Base-by-base conservation (phyloP, 306 rosid genomes). In the cucumber (Cucumis sativus) region DNA sequence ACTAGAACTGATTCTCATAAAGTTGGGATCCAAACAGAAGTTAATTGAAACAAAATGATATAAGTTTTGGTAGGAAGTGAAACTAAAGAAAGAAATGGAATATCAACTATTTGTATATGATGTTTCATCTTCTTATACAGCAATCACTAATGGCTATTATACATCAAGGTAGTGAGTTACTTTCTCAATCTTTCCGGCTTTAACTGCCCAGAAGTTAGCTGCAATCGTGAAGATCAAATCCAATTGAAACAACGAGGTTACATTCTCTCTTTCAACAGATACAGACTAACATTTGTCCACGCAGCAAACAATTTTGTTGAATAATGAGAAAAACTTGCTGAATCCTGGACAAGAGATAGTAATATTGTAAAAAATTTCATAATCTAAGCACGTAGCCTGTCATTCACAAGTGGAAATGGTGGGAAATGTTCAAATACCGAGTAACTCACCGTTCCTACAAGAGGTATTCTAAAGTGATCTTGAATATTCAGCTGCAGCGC, bases 401-500 rank as follows among this genome's bases (percentile, higher is more conserved):
- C 33, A 43, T 70, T 71, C 45, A 73, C 63, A 20, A 54, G 45
- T 51, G 51, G 76, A 1, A 70, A 23, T 28, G 0, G 17, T 66
- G 73, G 73, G 11, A 17, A 45, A 71, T 2, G 43, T 4, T 73
- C 10, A 17, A 33, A 73, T 52, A 49, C 18, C 16, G 43, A 15
- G 37, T 61, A 63, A 52, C 80, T 63, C 47, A n/a, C 3, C 62
- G 51, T 63, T 67, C 47, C 62, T 16, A 73, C 49, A 73, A 51
- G 49, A 11, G 60, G 76, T 33, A 49, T 71, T 41, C 84, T 82
- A 87, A 76, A 70, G 62, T 37, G 91, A 76, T 84, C 87, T 82
- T 41, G 89, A 77, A 65, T 86, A 87, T 81, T 95, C 97, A 28
- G 88, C 85, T 12, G 88, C 92, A 58, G 91, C 91, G 58, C 89